These are phyloP conservation scores for Schizophyllum amplum DNA, from an alignment of 1,284 basidiomycete genomes.

Conservation along the genomic window DNA sequence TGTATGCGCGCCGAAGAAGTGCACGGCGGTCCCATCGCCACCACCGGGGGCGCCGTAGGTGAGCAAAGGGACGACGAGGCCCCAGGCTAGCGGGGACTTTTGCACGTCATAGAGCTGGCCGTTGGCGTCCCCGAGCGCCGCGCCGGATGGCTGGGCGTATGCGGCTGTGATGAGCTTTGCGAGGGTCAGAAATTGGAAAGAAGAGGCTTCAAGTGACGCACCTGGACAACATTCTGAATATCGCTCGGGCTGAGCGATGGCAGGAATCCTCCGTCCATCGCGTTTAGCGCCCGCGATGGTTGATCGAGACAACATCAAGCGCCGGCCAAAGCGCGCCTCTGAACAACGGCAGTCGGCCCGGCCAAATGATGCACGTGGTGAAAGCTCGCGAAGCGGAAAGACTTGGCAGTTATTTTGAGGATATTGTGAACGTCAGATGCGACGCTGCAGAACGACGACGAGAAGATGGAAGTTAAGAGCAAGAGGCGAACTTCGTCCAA, in stretches of 20 bases:
- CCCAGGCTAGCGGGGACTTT: conserved; percentile 47
- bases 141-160: not conserved
- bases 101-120: conserved; percentile 1
- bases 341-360: not conserved
- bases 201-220: not conserved
- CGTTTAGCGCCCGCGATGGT: not conserved
- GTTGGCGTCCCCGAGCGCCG: not conserved
- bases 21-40: conserved; percentile 69
- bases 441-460: too few species aligned
- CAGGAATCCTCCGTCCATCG: not conserved
- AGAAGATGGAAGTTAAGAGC: too few species aligned
- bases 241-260: not conserved
- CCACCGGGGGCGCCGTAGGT: conserved; percentile 30
- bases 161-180: not conserved
- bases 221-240: not conserved
- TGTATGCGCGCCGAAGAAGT: conserved; percentile 90
- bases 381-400: too few species aligned
- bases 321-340: not conserved
- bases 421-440: too few species aligned
- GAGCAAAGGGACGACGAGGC: conserved; percentile 66
- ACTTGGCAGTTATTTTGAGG: too few species aligned
- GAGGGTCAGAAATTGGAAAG: not conserved
- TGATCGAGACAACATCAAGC: not conserved
- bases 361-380: too few species aligned
- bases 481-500: too few species aligned